phyloP scores from a whole-genome alignment of 192 early-diverging fungal species.

The Mortierella claussenii region DNA sequence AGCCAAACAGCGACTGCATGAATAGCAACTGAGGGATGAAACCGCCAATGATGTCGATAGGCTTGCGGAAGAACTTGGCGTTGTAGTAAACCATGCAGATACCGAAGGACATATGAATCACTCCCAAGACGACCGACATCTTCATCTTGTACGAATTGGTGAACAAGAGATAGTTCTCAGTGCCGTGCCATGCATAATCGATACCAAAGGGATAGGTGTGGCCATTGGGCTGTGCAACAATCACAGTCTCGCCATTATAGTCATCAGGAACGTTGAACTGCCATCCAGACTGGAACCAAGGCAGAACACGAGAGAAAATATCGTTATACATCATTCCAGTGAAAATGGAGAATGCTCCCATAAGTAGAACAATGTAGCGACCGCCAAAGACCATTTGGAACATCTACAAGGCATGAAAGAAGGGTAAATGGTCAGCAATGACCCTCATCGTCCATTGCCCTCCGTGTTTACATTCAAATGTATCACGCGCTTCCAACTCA shows the following conservation, averaged over 20 bases:
- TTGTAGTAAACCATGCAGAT: conserved; percentile 91
- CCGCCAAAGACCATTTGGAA: conserved; percentile 93
- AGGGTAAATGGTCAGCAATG: background rate
- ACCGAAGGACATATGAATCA: conserved; percentile 98
- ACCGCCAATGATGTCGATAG: conserved; percentile 82
- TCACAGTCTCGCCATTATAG: conserved; percentile 63
- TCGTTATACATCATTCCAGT: conserved; percentile 99
- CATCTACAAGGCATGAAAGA: conserved; percentile 60
- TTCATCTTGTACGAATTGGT: conserved; percentile 99
- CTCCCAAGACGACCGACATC: conserved; percentile 95
- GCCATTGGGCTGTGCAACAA: conserved; percentile 68
- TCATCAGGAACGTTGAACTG: conserved; percentile 69
- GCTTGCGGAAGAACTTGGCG: conserved; percentile 88
- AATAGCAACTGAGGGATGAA: conserved; percentile 97
- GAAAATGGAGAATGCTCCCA: conserved; percentile 98
- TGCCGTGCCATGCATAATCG: conserved; percentile 82
- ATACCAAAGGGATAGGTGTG: conserved; percentile 53
- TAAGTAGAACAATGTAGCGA: conserved; percentile 97
- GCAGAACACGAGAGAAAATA: conserved; percentile 88
- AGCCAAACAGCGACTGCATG: conserved; percentile 95
- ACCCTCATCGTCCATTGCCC: background rate
- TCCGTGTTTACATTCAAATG: background rate
- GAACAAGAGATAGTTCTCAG: conserved; percentile 95
- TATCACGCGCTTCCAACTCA: conserved; percentile 26
- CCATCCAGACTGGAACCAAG: conserved; percentile 81